Conservation (phyloP, 2,329 filamentous ascomycete genomes). For the Penicillium sp. region DNA sequence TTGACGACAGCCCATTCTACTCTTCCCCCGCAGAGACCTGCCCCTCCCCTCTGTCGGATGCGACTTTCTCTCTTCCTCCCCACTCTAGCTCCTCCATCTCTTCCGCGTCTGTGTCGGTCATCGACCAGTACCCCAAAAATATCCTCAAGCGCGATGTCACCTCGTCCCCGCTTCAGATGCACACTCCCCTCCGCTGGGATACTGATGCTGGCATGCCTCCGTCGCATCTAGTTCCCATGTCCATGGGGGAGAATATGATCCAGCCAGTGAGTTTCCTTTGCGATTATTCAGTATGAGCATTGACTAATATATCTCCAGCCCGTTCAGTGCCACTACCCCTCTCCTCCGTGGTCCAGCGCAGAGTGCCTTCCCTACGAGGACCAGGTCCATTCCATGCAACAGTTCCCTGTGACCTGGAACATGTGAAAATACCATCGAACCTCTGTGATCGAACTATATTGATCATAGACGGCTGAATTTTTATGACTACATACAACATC, state of each 20-base stretch:
- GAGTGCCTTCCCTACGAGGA: slow-evolving; percentile 27
- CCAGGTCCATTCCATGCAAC: slow-evolving; percentile 22
- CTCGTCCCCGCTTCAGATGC: slow-evolving; percentile 36
- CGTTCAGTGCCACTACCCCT: slow-evolving; percentile 26
- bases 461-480: not conserved
- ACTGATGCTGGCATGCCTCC: slow-evolving; percentile 29
- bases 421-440: slow-evolving; percentile 1
- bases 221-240: slow-evolving; percentile 35
- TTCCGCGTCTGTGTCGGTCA: slow-evolving; percentile 34
- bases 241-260: slow-evolving; percentile 36
- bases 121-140: slow-evolving; percentile 36
- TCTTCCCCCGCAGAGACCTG: slow-evolving; percentile 44
- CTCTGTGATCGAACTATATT: not conserved
- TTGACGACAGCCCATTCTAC: slow-evolving; percentile 44
- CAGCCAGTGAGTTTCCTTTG: slow-evolving; percentile 35
- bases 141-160: slow-evolving; percentile 34
- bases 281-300: slow-evolving; percentile 42
- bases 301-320: slow-evolving; percentile 4
- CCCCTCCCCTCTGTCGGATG: slow-evolving; percentile 43
- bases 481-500: not conserved
- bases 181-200: slow-evolving; percentile 36
- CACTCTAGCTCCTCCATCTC: slow-evolving; percentile 33
- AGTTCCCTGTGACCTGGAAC: slow-evolving; percentile 20
- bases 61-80: slow-evolving; percentile 32
- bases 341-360: slow-evolving; percentile 23